A percentile compares a stretch with the other conserved stretches of the same genome.
phyloP scores from a whole-genome alignment of 495 filamentous ascomycete species.

The Xylaria castorea region DNA sequence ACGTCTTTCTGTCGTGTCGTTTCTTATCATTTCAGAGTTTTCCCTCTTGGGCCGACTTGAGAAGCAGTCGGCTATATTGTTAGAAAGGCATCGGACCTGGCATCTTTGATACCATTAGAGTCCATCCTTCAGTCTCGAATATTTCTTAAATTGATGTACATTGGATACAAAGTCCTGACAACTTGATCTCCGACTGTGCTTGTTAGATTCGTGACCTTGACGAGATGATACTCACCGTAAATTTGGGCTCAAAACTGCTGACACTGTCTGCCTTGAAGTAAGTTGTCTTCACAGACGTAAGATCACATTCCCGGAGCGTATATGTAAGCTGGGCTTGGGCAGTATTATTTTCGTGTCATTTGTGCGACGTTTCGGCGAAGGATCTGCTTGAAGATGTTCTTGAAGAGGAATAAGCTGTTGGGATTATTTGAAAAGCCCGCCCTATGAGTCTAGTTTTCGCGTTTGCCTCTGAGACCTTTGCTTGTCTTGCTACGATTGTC shows the following conservation, averaged over 20 bases:
- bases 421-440: not conserved
- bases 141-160: conserved; percentile 10
- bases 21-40: conserved; percentile 24
- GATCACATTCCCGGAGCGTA: not conserved
- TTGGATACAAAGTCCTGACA: not conserved
- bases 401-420: not conserved
- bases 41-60: conserved; percentile 16
- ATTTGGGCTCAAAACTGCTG: not conserved
- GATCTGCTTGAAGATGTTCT: not conserved
- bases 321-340: not conserved
- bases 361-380: not conserved
- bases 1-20: conserved; percentile 36
- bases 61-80: not conserved
- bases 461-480: not conserved
- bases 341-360: not conserved
- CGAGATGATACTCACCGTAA: not conserved
- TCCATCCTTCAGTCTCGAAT: not conserved
- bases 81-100: not conserved
- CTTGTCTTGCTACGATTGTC: not conserved
- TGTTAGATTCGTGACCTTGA: not conserved
- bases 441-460: not conserved
- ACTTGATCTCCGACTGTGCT: not conserved
- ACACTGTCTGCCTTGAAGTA: not conserved
- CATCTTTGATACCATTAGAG: not conserved
- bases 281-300: not conserved